Conservation (phyloP, 2,329 filamentous ascomycete genomes). For the Aspergillus intermedius region DNA sequence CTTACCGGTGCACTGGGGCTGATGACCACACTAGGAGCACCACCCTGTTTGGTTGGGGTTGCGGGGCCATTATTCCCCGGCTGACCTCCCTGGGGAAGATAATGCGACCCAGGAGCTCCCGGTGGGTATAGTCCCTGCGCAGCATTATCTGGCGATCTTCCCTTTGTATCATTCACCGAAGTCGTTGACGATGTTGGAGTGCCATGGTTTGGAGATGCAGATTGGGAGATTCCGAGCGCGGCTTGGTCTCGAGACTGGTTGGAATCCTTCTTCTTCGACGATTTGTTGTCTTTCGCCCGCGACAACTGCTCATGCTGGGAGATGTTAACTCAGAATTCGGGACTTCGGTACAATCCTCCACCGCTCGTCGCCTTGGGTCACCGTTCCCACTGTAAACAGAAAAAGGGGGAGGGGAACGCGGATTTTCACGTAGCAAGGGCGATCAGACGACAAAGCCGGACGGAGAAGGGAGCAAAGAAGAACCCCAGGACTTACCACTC, state of each 20-base stretch:
- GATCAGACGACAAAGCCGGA: constrained; percentile 5
- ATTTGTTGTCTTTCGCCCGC: constrained; percentile 84
- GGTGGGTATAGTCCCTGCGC: constrained; percentile 24
- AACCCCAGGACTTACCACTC: constrained; percentile 66
- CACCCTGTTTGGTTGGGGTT: constrained; percentile 58
- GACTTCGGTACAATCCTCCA: background rate
- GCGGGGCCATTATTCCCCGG: constrained; percentile 46
- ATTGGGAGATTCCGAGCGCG: constrained; percentile 43
- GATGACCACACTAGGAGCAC: constrained; percentile 82
- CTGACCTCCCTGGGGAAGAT: constrained; percentile 31
- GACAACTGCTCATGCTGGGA: constrained; percentile 74
- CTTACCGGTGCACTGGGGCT: constrained; percentile 88
- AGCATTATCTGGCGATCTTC: constrained; percentile 57
- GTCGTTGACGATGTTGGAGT: constrained; percentile 89
- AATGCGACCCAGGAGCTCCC: constrained; percentile 31
- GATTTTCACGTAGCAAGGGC: constrained; percentile 11
- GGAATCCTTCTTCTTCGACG: constrained; percentile 57
- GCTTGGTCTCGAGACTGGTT: constrained; percentile 71
- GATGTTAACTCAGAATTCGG: background rate
- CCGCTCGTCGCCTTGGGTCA: background rate
- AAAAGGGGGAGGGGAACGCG: constrained; percentile 18
- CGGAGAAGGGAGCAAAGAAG: background rate
- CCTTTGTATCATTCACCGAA: constrained; percentile 75
- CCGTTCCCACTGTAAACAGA: constrained; percentile 8
- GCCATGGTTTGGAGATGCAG: constrained; percentile 54